phyloP scores from a whole-genome alignment of 805 yeast genomes.

The Kazachstania bromeliacearum region DNA sequence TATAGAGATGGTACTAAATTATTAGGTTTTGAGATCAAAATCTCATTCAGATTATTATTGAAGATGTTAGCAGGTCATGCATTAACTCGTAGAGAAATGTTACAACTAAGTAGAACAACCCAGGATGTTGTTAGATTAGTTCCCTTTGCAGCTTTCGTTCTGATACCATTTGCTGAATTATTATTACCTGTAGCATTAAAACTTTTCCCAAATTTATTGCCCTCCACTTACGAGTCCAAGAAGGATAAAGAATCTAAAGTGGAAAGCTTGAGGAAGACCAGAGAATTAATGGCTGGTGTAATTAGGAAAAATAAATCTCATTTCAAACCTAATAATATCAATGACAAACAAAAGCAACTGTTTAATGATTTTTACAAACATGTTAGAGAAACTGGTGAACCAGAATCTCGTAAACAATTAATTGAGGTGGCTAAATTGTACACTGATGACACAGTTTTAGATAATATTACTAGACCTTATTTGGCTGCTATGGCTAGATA shows the following conservation, averaged over 20 bases:
- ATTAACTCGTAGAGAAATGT: slow-evolving; percentile 77
- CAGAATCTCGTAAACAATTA: slow-evolving; percentile 60
- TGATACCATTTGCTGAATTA: slow-evolving; percentile 91
- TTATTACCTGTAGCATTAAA: slow-evolving; percentile 81
- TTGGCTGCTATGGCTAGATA: slow-evolving; percentile 88
- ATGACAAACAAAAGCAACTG: slow-evolving; percentile 62
- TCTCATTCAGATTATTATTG: slow-evolving; percentile 69
- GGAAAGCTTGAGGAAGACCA: slow-evolving; percentile 48
- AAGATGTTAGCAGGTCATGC: slow-evolving; percentile 88
- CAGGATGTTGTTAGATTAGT: slow-evolving; percentile 79
- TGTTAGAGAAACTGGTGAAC: slow-evolving; percentile 51
- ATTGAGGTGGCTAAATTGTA: slow-evolving; percentile 80
- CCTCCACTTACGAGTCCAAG: slow-evolving; percentile 79
- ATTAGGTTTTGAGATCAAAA: slow-evolving; percentile 78
- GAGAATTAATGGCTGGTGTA: slow-evolving; percentile 52
- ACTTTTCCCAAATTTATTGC: slow-evolving; percentile 87
- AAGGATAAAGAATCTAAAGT: slow-evolving; percentile 51
- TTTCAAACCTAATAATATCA: slow-evolving; percentile 55
- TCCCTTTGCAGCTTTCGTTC: slow-evolving; percentile 83
- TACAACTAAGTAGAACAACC: slow-evolving; percentile 81
- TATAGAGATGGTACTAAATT: slow-evolving; percentile 96
- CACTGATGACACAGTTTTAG: slow-evolving; percentile 87
- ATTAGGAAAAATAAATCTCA: slow-evolving; percentile 61
- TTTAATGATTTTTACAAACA: slow-evolving; percentile 73
- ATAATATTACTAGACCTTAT: slow-evolving; percentile 84